Conservation (phyloP, 2,329 filamentous ascomycete species). For the Fusarium veterinarium region DNA sequence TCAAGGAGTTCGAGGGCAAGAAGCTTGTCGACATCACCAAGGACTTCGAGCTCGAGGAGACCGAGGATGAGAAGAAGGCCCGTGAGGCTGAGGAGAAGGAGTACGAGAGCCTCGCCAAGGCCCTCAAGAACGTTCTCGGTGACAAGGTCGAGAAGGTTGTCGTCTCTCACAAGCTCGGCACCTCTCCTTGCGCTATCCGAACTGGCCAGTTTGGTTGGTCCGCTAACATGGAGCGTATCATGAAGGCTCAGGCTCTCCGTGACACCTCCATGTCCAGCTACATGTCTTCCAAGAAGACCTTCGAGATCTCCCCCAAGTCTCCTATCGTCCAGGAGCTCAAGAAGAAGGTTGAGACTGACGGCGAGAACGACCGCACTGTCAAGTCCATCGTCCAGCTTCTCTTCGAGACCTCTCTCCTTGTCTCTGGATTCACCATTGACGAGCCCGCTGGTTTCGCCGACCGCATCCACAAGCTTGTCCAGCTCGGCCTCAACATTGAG, state of each 20-base stretch:
- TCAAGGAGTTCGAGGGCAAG: conserved; percentile 99
- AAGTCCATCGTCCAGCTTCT: conserved; percentile 99
- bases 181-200: conserved; percentile 96
- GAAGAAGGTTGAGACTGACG: conserved; percentile 98
- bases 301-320: conserved; percentile 99
- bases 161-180: conserved; percentile 95
- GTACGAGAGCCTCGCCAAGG: conserved; percentile 93
- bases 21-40: conserved; percentile 99
- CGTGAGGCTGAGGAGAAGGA: conserved; percentile 99
- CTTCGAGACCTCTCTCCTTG: conserved; percentile 97
- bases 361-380: conserved; percentile 98
- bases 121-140: conserved; percentile 98
- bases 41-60: conserved; percentile 99
- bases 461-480: conserved; percentile 99
- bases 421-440: conserved; percentile 99
- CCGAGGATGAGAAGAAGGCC: conserved; percentile 96
- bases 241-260: conserved; percentile 99
- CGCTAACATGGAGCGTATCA: conserved; percentile 99
- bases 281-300: conserved; percentile 99
- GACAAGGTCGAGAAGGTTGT: conserved; percentile 99
- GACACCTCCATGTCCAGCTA: conserved; percentile 99
- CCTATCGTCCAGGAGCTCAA: conserved; percentile 98
- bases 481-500: conserved; percentile 96
- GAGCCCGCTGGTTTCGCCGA: conserved; percentile 98
- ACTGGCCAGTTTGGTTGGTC: conserved; percentile 99